Evolutionary conservation across 2,329 filamentous ascomycete genomes (phyloP).

Genomic region (Cytospora leucostoma): DNA sequence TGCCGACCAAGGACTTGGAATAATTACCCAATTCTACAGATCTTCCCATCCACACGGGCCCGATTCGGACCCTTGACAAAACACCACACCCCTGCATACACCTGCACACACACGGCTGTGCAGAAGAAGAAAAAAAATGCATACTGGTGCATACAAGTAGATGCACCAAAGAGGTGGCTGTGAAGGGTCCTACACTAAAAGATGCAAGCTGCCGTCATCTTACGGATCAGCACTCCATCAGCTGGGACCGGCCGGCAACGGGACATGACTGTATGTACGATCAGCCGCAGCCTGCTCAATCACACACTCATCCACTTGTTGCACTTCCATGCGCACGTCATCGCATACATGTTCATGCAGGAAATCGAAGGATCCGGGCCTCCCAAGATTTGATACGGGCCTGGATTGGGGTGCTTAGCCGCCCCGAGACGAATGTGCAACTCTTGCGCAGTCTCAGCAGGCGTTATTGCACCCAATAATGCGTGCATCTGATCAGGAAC

Average conservation of each 20-base stretch:
- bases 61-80: neutral
- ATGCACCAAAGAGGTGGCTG: neutral
- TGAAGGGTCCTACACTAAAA: neutral
- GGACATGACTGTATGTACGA: neutral
- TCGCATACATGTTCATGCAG: neutral
- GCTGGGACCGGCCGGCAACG: neutral
- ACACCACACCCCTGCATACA: neutral
- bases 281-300: neutral
- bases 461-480: conserved; percentile 2
- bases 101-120: neutral
- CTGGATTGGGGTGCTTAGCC: conserved; percentile 1
- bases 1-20: neutral
- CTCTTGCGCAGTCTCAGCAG: neutral
- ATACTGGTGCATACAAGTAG: neutral
- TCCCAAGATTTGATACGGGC: conserved; percentile 15
- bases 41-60: neutral
- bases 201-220: neutral
- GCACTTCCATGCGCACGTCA: neutral
- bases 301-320: neutral
- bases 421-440: conserved; percentile 9
- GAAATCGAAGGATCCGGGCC: conserved; percentile 9
- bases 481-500: conserved; percentile 9
- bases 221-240: neutral
- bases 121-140: neutral
- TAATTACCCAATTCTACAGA: neutral